Evolutionary conservation across 208 protist species (phyloP).

Genomic region (Acanthamoeba triangularis): DNA sequence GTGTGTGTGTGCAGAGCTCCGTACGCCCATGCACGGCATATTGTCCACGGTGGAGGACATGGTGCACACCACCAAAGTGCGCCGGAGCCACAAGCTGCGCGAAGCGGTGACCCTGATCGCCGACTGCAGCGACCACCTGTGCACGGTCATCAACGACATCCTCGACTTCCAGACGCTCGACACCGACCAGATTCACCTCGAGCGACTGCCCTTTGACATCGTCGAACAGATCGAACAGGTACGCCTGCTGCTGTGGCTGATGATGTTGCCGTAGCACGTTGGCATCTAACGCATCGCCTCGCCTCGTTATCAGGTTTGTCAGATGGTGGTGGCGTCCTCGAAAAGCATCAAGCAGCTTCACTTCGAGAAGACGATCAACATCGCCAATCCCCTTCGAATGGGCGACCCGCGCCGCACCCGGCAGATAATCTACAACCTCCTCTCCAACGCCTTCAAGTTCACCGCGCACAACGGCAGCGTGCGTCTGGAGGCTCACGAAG

Average conservation of each 20-base stretch:
- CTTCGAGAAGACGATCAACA: slow-evolving; percentile 5
- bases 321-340: not conserved
- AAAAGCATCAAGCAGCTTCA: not conserved
- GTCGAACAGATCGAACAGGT: slow-evolving; percentile 40
- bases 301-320: not conserved
- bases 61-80: not conserved
- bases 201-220: slow-evolving; percentile 42
- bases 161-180: slow-evolving; percentile 63
- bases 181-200: slow-evolving; percentile 18
- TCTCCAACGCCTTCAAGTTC: slow-evolving; percentile 73
- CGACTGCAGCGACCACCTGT: slow-evolving; percentile 71
- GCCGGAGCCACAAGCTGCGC: not conserved
- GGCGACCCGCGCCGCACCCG: slow-evolving; percentile 76
- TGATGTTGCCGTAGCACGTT: not conserved
- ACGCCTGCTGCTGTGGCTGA: not conserved
- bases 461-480: slow-evolving; percentile 35
- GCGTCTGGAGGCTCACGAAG: not conserved
- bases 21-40: slow-evolving; percentile 75
- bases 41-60: slow-evolving; percentile 46
- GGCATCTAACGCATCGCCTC: not conserved
- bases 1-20: slow-evolving; percentile 2
- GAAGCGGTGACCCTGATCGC: slow-evolving; percentile 35
- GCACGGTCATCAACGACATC: slow-evolving; percentile 67
- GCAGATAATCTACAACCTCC: slow-evolving; percentile 70
- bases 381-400: not conserved